Percentiles rank a stretch among this genome's conserved stretches.
Evolutionary conservation across 371 early-diverging fungal genomes (phyloP).

Genomic region (Modicella reniformis): DNA sequence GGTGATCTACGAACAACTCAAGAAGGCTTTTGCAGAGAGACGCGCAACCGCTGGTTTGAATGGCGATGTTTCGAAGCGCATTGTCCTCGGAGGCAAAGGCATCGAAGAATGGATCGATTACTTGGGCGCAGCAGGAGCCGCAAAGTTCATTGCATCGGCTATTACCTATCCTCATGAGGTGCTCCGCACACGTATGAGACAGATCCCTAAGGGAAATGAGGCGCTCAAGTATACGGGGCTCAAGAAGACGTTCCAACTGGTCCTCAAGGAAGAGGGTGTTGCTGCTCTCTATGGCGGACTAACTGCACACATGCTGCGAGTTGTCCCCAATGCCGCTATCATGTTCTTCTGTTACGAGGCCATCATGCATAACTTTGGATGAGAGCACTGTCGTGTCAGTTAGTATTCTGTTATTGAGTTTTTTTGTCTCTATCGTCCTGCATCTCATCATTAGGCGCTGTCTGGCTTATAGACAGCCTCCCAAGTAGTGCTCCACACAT

Average conservation of each 20-base stretch:
- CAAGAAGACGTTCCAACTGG: constrained; percentile 72
- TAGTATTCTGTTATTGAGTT: no score
- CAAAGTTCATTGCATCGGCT: constrained; percentile 90
- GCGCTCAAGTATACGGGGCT: constrained; percentile 82
- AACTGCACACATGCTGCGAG: constrained; percentile 92
- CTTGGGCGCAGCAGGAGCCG: constrained; percentile 83
- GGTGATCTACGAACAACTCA: constrained; percentile 93
- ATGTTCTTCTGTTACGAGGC: constrained; percentile 94
- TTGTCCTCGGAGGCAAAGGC: constrained; percentile 37
- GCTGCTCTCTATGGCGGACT: constrained; percentile 93
- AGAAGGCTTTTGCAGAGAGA: constrained; percentile 57
- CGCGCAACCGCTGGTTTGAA: constrained; percentile 30
- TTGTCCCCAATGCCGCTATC: constrained; percentile 96
- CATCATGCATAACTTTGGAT: constrained; percentile 67
- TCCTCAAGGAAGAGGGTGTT: constrained; percentile 87
- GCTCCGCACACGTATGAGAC: constrained; percentile 86
- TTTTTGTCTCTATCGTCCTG: neutral
- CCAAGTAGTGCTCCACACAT: no score
- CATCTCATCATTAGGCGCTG: neutral
- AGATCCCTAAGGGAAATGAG: constrained; percentile 66
- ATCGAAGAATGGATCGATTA: constrained; percentile 78
- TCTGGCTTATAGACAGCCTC: no score
- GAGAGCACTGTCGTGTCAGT: no score
- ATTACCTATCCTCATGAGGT: constrained; percentile 91
- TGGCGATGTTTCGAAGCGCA: constrained; percentile 18